phyloP scores from a whole-genome alignment of 1,284 basidiomycete species.

The Omphalotus olearius region DNA sequence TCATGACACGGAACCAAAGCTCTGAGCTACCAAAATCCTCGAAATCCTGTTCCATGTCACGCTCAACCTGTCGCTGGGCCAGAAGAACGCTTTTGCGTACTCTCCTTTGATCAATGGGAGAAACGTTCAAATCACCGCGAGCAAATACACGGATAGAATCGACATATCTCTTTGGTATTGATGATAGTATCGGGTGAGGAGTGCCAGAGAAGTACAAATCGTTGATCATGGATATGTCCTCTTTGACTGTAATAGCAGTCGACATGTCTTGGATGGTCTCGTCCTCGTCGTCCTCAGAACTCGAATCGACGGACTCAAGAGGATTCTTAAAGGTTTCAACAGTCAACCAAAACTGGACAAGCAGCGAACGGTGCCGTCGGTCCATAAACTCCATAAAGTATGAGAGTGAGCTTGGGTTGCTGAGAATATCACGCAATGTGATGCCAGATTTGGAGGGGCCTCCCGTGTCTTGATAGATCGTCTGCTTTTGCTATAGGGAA shows the following conservation, averaged over 20 bases:
- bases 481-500: conserved; percentile 21
- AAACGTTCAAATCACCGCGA: conserved; percentile 39
- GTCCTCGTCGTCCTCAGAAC: conserved; percentile 63
- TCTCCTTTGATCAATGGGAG: conserved; percentile 48
- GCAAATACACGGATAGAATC: conserved; percentile 70
- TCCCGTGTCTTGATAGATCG: conserved; percentile 34
- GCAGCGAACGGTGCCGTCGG: conserved; percentile 74
- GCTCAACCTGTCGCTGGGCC: conserved; percentile 82
- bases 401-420: conserved; percentile 85
- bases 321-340: conserved; percentile 98
- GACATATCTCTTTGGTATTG: conserved; percentile 67
- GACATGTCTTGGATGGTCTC: conserved; percentile 59
- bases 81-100: conserved; percentile 78
- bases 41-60: conserved; percentile 90
- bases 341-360: conserved; percentile 96
- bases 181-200: conserved; percentile 55
- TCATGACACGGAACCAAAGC: conserved; percentile 84
- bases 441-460: conserved; percentile 34
- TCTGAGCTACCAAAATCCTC: conserved; percentile 84
- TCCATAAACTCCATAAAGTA: conserved; percentile 99
- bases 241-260: conserved; percentile 60
- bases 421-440: conserved; percentile 71
- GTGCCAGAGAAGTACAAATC: conserved; percentile 77
- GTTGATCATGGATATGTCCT: conserved; percentile 86
- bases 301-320: conserved; percentile 77